phyloP scores from a whole-genome alignment of 2,329 filamentous ascomycete species.

The Alternaria sp. region DNA sequence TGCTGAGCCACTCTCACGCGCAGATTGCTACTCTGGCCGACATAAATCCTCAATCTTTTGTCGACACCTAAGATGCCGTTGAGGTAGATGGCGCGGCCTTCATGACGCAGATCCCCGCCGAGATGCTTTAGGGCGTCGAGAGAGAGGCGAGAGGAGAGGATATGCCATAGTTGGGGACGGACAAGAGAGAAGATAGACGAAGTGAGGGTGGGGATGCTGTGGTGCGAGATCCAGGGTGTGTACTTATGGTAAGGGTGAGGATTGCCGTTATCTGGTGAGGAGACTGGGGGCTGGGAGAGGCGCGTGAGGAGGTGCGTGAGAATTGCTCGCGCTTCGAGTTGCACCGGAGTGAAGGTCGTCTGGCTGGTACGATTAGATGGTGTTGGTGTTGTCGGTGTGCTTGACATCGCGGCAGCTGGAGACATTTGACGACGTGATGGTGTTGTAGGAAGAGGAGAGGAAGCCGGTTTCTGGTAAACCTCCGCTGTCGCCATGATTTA shows the following conservation, averaged over 20 bases:
- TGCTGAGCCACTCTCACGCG: slow-evolving; percentile 38
- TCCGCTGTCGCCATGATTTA: slow-evolving; percentile 1
- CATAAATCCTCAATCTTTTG: slow-evolving; percentile 34
- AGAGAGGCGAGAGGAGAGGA: slow-evolving; percentile 26
- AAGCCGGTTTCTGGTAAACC: not conserved
- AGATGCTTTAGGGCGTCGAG: slow-evolving; percentile 33
- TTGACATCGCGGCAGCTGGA: not conserved
- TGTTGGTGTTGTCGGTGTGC: not conserved
- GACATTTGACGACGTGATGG: not conserved
- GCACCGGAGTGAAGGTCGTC: slow-evolving; percentile 12
- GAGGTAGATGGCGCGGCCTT: slow-evolving; percentile 35
- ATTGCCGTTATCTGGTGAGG: not conserved
- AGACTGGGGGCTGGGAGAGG: slow-evolving; percentile 15
- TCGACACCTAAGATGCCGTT: slow-evolving; percentile 35
- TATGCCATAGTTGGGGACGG: slow-evolving; percentile 31
- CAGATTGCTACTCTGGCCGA: slow-evolving; percentile 41
- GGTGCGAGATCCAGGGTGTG: slow-evolving; percentile 23
- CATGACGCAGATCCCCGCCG: slow-evolving; percentile 30
- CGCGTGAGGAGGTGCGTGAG: slow-evolving; percentile 27
- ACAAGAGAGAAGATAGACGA: slow-evolving; percentile 27
- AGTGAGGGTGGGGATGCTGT: slow-evolving; percentile 22
- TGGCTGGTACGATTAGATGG: not conserved
- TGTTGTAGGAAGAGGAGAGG: not conserved
- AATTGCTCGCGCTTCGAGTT: slow-evolving; percentile 34
- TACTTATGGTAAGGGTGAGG: slow-evolving; percentile 23